Evolutionary conservation across 2,329 filamentous ascomycete species (phyloP).

Genomic region (Beauveria bassiana): DNA sequence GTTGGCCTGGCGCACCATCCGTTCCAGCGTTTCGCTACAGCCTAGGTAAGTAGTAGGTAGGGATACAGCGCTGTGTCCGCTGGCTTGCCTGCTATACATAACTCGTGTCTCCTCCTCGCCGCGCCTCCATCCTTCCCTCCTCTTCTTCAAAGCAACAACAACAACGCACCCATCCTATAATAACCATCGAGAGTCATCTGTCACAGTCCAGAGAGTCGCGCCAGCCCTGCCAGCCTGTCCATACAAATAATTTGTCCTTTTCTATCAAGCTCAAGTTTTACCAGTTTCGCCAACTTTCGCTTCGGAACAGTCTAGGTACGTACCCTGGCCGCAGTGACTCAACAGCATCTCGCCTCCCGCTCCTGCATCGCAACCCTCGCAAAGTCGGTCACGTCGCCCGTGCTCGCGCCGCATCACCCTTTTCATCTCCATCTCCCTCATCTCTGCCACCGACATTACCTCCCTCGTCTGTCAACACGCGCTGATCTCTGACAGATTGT

Average conservation of each 20-base stretch:
- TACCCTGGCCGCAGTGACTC: conserved; percentile 11
- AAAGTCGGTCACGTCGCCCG: neutral
- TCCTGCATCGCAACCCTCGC: neutral
- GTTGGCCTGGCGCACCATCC: neutral
- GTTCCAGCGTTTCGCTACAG: neutral
- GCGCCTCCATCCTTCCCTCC: conserved; percentile 27
- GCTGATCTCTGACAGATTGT: conserved; percentile 22
- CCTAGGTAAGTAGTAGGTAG: neutral
- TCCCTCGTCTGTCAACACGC: neutral
- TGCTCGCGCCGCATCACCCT: conserved; percentile 17
- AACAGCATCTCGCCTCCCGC: conserved; percentile 2
- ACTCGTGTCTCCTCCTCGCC: conserved; percentile 14
- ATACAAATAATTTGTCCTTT: neutral
- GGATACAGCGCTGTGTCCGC: no score
- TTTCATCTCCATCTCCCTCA: conserved; percentile 17
- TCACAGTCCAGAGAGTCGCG: conserved; percentile 55
- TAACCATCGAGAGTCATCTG: conserved; percentile 48
- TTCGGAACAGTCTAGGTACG: conserved; percentile 11
- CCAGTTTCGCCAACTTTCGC: conserved; percentile 7
- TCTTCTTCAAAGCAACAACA: conserved; percentile 38
- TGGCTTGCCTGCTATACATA: conserved; percentile 14
- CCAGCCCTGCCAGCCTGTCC: conserved; percentile 39
- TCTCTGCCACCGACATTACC: conserved; percentile 18
- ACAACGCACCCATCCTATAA: conserved; percentile 40
- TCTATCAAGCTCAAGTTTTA: neutral